These are phyloP conservation scores for Scopulariopsis brevicaulis DNA, from an alignment of 2,329 filamentous ascomycete genomes.

Conservation along the genomic window DNA sequence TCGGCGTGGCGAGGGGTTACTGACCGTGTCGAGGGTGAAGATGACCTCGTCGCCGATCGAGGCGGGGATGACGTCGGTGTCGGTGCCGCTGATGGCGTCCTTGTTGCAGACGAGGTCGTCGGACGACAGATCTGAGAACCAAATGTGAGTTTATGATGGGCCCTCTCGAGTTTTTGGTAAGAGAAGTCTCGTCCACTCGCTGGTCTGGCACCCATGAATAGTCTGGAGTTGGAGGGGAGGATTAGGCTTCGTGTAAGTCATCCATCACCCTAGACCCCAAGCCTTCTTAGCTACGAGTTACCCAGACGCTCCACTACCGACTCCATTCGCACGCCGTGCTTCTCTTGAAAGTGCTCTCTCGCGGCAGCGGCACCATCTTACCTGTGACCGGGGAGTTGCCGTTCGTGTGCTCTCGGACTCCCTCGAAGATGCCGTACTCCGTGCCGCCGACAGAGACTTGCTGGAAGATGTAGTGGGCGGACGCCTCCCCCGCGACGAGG, in stretches of 20 bases:
- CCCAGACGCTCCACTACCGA: too few relatives aligned
- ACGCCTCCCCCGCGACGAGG: slow-evolving; percentile 5
- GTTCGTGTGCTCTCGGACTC: slow-evolving; percentile 24
- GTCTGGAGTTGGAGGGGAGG: too few relatives aligned
- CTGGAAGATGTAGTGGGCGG: slow-evolving; percentile 18
- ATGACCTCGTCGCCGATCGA: slow-evolving; percentile 21
- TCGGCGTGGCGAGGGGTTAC: background rate
- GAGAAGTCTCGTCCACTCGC: too few relatives aligned
- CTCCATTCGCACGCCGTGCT: too few relatives aligned
- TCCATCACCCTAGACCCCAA: too few relatives aligned
- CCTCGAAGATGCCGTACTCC: slow-evolving; percentile 16
- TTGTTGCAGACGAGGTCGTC: slow-evolving; percentile 25
- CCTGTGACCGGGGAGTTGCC: slow-evolving; percentile 22
- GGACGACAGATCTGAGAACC: slow-evolving; percentile 18
- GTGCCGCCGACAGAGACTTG: slow-evolving; percentile 13
- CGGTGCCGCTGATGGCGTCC: slow-evolving; percentile 16
- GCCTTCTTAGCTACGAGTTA: too few relatives aligned
- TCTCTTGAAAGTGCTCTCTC: too few relatives aligned
- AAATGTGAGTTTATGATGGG: background rate
- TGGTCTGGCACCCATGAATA: too few relatives aligned
- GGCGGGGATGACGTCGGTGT: slow-evolving; percentile 18
- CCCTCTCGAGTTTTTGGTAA: too few relatives aligned
- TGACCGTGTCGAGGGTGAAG: slow-evolving; percentile 19
- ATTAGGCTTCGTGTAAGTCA: too few relatives aligned
- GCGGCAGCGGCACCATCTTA: background rate